phyloP scores from a whole-genome alignment of 2,329 filamentous ascomycete genomes.

The Pleoardoris graminearum region DNA sequence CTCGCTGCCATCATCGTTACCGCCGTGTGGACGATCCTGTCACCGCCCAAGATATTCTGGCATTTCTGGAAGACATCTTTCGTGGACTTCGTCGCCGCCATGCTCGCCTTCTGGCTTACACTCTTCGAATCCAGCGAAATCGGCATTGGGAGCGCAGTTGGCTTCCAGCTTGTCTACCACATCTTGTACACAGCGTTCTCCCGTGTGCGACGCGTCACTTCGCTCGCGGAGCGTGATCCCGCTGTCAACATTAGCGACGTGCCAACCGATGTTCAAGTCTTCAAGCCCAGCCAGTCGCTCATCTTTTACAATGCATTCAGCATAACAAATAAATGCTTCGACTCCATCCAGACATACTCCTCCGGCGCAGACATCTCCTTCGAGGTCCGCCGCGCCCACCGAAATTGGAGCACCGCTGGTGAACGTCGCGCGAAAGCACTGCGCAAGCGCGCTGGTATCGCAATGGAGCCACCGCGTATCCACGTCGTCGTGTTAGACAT shows the following conservation, averaged over 20 bases:
- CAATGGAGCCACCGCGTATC: conserved; percentile 46
- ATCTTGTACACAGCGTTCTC: conserved; percentile 63
- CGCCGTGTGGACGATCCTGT: conserved; percentile 65
- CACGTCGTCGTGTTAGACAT: conserved; percentile 59
- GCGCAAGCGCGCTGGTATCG: conserved; percentile 46
- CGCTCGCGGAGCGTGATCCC: conserved; percentile 14
- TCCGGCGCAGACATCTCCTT: conserved; percentile 46
- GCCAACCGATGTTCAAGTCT: conserved; percentile 57
- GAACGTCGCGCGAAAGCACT: conserved; percentile 54
- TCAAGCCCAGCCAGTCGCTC: conserved; percentile 60
- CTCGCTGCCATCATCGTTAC: conserved; percentile 69
- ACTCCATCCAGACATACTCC: conserved; percentile 55
- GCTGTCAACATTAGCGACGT: conserved; percentile 21
- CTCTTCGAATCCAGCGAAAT: conserved; percentile 64
- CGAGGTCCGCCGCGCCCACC: conserved; percentile 43
- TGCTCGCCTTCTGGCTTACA: conserved; percentile 67
- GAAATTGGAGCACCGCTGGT: conserved; percentile 60
- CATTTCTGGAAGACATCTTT: conserved; percentile 67
- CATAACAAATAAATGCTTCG: conserved; percentile 55
- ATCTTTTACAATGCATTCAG: conserved; percentile 65
- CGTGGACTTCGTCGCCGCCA: conserved; percentile 65
- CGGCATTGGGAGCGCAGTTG: conserved; percentile 62
- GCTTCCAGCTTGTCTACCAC: conserved; percentile 54
- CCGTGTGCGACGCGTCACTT: conserved; percentile 34
- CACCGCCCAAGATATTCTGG: conserved; percentile 62